Evolutionary conservation across 1,284 basidiomycete genomes (phyloP).

Genomic region (Malassezia caprae): DNA sequence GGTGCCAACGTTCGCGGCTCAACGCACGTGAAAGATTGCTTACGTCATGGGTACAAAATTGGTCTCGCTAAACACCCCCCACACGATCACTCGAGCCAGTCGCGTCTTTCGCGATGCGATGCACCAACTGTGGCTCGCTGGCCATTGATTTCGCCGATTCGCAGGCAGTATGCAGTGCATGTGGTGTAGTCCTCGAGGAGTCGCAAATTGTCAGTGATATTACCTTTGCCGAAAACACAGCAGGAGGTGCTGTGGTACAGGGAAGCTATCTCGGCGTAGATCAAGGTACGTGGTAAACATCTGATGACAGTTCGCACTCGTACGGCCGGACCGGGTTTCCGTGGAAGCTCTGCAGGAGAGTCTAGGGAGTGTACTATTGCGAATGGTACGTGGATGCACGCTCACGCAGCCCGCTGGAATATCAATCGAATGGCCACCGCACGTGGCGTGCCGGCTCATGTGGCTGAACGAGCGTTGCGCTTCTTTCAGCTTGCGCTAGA

Average conservation of each 20-base stretch:
- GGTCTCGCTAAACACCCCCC: neutral
- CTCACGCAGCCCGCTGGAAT: slow-evolving; percentile 60
- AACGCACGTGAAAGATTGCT: neutral
- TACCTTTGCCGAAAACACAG: slow-evolving; percentile 82
- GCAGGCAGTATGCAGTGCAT: slow-evolving; percentile 38
- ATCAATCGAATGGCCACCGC: slow-evolving; percentile 71
- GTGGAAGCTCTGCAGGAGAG: slow-evolving; percentile 40
- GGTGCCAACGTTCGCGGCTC: neutral
- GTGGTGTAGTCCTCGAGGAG: slow-evolving; percentile 67
- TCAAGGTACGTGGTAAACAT: slow-evolving; percentile 60
- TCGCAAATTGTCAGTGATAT: slow-evolving; percentile 88
- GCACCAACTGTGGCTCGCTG: slow-evolving; percentile 35
- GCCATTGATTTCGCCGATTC: slow-evolving; percentile 37
- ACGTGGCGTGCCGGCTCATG: slow-evolving; percentile 66
- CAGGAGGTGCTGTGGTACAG: slow-evolving; percentile 86
- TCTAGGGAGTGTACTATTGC: slow-evolving; percentile 72
- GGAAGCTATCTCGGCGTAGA: slow-evolving; percentile 87
- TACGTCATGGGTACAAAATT: neutral
- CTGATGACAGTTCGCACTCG: slow-evolving; percentile 24
- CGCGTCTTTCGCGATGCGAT: slow-evolving; percentile 24
- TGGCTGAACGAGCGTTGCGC: slow-evolving; percentile 70
- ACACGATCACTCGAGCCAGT: neutral
- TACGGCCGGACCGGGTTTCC: slow-evolving; percentile 38
- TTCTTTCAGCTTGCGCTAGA: slow-evolving; percentile 88
- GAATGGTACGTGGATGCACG: slow-evolving; percentile 57